Evolutionary conservation across 164 flowering plant species (phyloP).

Genomic region (Umbellularia californica): DNA sequence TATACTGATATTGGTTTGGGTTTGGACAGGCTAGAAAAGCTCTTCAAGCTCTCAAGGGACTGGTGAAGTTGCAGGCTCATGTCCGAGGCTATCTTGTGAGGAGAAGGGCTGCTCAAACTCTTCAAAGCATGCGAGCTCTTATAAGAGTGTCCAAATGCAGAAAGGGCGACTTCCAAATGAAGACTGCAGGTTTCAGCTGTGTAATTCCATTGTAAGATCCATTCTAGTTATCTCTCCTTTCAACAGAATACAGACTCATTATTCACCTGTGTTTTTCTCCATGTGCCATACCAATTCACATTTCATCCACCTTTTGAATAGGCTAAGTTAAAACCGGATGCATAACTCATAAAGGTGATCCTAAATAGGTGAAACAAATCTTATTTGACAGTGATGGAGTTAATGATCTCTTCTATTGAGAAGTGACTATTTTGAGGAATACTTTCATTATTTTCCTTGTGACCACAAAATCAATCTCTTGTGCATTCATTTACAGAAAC

Average conservation of each 20-base stretch:
- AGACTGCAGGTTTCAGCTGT: conserved; percentile 20
- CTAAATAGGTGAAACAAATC: too few relatives aligned
- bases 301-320: not conserved
- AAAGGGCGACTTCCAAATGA: conserved; percentile 23
- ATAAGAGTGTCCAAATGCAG: conserved; percentile 36
- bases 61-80: conserved; percentile 63
- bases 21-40: conserved; percentile 53
- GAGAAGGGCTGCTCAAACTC: conserved; percentile 47
- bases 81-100: conserved; percentile 63
- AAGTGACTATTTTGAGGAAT: too few relatives aligned
- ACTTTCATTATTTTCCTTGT: too few relatives aligned
- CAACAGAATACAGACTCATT: not conserved
- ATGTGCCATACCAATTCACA: not conserved
- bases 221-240: not conserved
- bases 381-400: too few relatives aligned
- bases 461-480: not conserved
- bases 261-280: not conserved
- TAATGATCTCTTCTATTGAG: too few relatives aligned
- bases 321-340: too few relatives aligned
- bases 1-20: not conserved
- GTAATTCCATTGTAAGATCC: conserved; percentile 44
- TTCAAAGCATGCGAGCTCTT: conserved; percentile 60
- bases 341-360: too few relatives aligned
- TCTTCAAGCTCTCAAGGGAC: conserved; percentile 50
- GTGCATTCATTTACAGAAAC: too few relatives aligned